Conservation (phyloP, 192 early-diverging fungal species). For the Coemansia sp. region DNA sequence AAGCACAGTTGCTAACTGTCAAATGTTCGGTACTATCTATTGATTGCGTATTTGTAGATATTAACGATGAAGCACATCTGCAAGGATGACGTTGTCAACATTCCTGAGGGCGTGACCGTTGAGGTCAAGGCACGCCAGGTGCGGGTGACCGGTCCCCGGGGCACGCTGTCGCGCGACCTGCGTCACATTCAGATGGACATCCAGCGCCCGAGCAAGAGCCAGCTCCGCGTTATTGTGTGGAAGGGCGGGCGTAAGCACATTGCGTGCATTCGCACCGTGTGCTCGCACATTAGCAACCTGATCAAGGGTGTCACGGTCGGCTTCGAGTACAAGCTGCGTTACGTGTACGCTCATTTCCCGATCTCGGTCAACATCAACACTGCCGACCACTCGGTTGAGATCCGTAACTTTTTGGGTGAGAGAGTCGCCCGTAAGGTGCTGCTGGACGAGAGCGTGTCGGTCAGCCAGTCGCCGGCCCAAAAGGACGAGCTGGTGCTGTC, state of each 20-base stretch:
- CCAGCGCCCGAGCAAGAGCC: conserved; percentile 63
- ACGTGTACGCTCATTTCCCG: conserved; percentile 99
- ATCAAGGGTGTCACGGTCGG: conserved; percentile 98
- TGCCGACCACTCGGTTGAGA: conserved; percentile 77
- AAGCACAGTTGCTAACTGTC: not conserved
- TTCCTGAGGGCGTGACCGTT: conserved; percentile 86
- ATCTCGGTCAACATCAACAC: conserved; percentile 91
- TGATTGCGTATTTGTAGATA: not conserved
- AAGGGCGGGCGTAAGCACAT: conserved; percentile 96
- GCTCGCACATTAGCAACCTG: conserved; percentile 95
- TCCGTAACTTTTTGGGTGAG: conserved; percentile 99
- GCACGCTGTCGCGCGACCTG: conserved; percentile 83
- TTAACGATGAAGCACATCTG: conserved; percentile 85
- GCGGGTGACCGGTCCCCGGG: conserved; percentile 89
- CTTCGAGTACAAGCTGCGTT: conserved; percentile 99
- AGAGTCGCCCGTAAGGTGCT: conserved; percentile 83
- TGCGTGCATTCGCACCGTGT: conserved; percentile 96
- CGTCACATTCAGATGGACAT: conserved; percentile 94
- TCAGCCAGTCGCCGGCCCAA: conserved; percentile 71
- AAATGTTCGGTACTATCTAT: not conserved
- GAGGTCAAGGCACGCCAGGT: conserved; percentile 86
- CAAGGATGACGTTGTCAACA: conserved; percentile 83
- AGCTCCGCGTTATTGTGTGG: conserved; percentile 87
- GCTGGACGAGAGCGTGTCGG: conserved; percentile 82
- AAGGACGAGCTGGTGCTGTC: conserved; percentile 95